Conservation (phyloP, 208 protist species). For the Trypanosoma scelopori region DNA sequence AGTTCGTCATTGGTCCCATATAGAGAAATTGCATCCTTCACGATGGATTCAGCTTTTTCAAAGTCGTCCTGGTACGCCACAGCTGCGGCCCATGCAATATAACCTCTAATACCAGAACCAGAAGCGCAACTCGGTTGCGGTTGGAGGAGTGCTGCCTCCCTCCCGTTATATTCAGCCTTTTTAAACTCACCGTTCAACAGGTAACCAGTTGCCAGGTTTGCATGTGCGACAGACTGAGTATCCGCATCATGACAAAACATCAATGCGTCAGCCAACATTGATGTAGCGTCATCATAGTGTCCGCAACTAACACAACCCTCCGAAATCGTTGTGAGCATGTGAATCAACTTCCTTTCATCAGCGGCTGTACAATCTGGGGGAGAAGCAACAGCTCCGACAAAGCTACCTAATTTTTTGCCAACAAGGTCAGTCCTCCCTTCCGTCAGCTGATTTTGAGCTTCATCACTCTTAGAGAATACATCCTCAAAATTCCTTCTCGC, state of each 20-base stretch:
- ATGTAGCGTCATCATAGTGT: slow-evolving; percentile 55
- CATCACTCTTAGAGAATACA: neutral
- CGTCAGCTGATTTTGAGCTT: slow-evolving; percentile 2
- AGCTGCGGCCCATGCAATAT: slow-evolving; percentile 70
- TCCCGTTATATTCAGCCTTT: slow-evolving; percentile 76
- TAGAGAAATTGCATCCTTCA: slow-evolving; percentile 57
- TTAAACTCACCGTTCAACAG: slow-evolving; percentile 65
- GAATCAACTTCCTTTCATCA: slow-evolving; percentile 78
- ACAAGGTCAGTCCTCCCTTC: slow-evolving; percentile 23
- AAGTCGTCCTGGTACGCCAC: slow-evolving; percentile 85
- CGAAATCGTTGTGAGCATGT: slow-evolving; percentile 75
- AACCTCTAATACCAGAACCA: slow-evolving; percentile 35
- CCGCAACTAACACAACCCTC: slow-evolving; percentile 54
- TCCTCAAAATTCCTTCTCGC: slow-evolving; percentile 48
- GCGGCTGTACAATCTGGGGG: slow-evolving; percentile 44
- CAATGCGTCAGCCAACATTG: slow-evolving; percentile 45
- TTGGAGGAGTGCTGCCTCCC: slow-evolving; percentile 66
- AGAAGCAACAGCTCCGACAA: slow-evolving; percentile 46
- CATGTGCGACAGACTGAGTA: slow-evolving; percentile 48
- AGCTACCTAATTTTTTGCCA: slow-evolving; percentile 31
- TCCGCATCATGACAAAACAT: slow-evolving; percentile 75
- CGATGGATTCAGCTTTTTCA: slow-evolving; percentile 53
- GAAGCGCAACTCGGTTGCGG: slow-evolving; percentile 27
- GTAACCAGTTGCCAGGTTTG: slow-evolving; percentile 58
- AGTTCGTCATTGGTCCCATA: slow-evolving; percentile 43